phyloP scores from a whole-genome alignment of 306 rosid genomes.

The Quercus bicolor region DNA sequence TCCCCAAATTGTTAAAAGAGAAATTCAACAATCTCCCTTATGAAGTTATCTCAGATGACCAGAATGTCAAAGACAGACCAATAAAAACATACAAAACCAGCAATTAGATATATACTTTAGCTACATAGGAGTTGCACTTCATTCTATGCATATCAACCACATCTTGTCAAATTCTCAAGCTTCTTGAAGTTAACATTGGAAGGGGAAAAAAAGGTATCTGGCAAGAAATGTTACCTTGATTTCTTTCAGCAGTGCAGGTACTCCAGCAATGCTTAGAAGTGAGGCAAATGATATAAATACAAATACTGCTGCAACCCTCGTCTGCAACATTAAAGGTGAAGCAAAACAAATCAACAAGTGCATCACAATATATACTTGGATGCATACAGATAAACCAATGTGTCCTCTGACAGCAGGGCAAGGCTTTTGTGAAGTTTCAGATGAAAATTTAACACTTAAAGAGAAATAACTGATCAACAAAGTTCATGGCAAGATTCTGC shows the following conservation, averaged over 20 bases:
- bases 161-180: slow-evolving; percentile 9
- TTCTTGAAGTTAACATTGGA: not conserved
- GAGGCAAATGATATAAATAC: slow-evolving; percentile 81
- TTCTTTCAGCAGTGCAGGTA: slow-evolving; percentile 82
- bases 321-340: slow-evolving; percentile 46
- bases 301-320: slow-evolving; percentile 93
- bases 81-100: not conserved
- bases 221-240: slow-evolving; percentile 55
- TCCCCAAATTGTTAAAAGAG: not conserved
- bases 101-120: slow-evolving; percentile 1
- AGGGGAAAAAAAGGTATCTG: not conserved
- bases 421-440: not conserved
- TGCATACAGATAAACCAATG: not conserved
- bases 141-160: slow-evolving; percentile 9
- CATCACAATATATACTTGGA: not conserved
- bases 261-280: slow-evolving; percentile 90
- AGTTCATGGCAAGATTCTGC: not conserved
- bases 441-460: not conserved
- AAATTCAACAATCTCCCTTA: not conserved
- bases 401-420: not conserved
- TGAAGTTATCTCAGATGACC: not conserved
- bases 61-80: not conserved
- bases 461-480: not conserved
- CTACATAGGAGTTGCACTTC: not conserved
- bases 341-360: slow-evolving; percentile 2